These are phyloP conservation scores for Kodamaea alishanica DNA, from an alignment of 1,139 yeast genomes.

Conservation along the genomic window DNA sequence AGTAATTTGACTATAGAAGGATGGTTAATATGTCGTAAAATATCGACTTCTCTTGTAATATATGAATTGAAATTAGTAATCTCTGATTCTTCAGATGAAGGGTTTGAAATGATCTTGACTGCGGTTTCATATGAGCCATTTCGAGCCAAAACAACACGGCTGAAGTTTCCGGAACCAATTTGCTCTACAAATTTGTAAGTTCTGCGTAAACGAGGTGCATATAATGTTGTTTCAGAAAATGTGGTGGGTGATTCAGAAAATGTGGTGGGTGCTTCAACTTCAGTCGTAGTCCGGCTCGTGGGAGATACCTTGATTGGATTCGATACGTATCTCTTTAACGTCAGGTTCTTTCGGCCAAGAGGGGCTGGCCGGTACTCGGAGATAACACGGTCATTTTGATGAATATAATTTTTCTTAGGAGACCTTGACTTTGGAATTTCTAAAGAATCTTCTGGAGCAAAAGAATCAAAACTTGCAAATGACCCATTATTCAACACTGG, in stretches of 20 bases:
- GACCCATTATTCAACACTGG: constrained; percentile 8
- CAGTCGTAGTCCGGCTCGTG: neutral
- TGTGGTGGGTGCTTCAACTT: neutral
- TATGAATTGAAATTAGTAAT: constrained; percentile 57
- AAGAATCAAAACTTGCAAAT: neutral
- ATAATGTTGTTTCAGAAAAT: constrained; percentile 12
- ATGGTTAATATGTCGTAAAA: constrained; percentile 48
- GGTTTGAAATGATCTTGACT: constrained; percentile 34
- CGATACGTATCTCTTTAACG: constrained; percentile 20
- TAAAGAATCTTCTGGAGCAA: constrained; percentile 1
- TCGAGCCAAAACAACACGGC: constrained; percentile 50
- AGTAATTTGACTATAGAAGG: constrained; percentile 38
- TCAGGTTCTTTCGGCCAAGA: constrained; percentile 14
- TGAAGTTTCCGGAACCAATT: constrained; percentile 60
- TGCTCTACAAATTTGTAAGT: constrained; percentile 24
- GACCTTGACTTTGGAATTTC: constrained; percentile 1
- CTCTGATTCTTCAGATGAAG: constrained; percentile 30
- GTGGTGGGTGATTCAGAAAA: constrained; percentile 3
- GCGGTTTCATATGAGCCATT: constrained; percentile 25
- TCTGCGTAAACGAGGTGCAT: constrained; percentile 13
- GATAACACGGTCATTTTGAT: constrained; percentile 19
- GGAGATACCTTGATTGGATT: constrained; percentile 16
- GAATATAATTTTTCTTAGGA: neutral
- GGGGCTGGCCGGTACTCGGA: constrained; percentile 37
- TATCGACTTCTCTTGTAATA: constrained; percentile 68